Conservation (phyloP, 2,329 filamentous ascomycete genomes). For the Sporothrix schenckii region DNA sequence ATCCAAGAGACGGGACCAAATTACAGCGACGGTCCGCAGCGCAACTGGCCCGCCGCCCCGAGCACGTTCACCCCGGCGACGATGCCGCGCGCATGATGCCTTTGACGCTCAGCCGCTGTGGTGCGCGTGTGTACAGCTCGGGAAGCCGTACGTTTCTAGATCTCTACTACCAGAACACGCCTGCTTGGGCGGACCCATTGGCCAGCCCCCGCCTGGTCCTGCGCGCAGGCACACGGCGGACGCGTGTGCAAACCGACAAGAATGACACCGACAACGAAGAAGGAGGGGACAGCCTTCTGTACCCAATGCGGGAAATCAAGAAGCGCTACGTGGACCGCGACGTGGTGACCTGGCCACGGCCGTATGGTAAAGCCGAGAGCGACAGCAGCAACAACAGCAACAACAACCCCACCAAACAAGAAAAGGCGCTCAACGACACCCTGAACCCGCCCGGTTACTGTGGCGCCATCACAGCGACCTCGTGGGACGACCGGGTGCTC, state of each 20-base stretch:
- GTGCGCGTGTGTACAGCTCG: slow-evolving; percentile 58
- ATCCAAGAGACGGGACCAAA: not conserved
- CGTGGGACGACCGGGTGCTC: slow-evolving; percentile 53
- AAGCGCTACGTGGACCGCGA: slow-evolving; percentile 38
- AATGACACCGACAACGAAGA: not conserved
- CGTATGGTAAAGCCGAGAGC: not conserved
- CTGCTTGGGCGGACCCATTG: slow-evolving; percentile 36
- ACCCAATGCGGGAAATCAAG: slow-evolving; percentile 36
- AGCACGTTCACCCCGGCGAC: slow-evolving; percentile 55
- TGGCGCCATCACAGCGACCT: slow-evolving; percentile 46
- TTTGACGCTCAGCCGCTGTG: slow-evolving; percentile 58
- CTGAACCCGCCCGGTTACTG: slow-evolving; percentile 47
- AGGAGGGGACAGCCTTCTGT: slow-evolving; percentile 35
- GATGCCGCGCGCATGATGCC: slow-evolving; percentile 47
- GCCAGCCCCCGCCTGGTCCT: slow-evolving; percentile 54
- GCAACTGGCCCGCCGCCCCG: slow-evolving; percentile 39
- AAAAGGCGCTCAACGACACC: slow-evolving; percentile 42
- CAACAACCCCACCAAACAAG: not conserved
- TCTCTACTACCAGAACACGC: slow-evolving; percentile 55
- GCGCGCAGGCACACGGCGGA: slow-evolving; percentile 48
- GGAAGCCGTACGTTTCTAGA: slow-evolving; percentile 61
- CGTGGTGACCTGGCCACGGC: slow-evolving; percentile 45
- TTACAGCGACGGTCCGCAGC: slow-evolving; percentile 41
- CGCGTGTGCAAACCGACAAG: slow-evolving; percentile 36
- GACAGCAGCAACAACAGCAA: too few species aligned